These are phyloP conservation scores for Hericium alpestre DNA, from an alignment of 768 basidiomycete species.

Conservation along the genomic window DNA sequence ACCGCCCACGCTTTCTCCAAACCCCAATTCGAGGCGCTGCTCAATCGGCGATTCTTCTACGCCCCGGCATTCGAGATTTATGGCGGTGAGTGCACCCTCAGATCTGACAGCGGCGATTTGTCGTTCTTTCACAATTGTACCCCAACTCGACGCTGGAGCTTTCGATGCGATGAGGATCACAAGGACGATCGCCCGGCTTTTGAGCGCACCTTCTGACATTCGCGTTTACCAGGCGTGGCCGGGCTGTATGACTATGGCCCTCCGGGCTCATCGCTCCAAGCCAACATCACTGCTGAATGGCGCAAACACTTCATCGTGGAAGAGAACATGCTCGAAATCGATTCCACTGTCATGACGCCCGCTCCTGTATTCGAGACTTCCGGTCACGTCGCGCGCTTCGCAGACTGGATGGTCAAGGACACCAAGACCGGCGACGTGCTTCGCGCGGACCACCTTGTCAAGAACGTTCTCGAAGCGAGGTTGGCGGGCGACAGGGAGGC, in stretches of 20 bases:
- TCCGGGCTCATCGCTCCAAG: conserved; percentile 88
- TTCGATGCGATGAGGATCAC: no score
- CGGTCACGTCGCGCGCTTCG: conserved; percentile 94
- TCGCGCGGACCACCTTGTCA: conserved; percentile 93
- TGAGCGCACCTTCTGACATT: not conserved
- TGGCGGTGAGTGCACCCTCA: conserved; percentile 53
- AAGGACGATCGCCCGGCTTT: no score
- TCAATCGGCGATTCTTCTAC: conserved; percentile 92
- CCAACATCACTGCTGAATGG: conserved; percentile 96
- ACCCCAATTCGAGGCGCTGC: conserved; percentile 67
- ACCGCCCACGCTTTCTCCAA: conserved; percentile 84
- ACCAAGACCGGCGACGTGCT: conserved; percentile 90
- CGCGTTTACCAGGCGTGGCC: conserved; percentile 63
- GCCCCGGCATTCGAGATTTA: conserved; percentile 99
- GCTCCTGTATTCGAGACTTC: conserved; percentile 91
- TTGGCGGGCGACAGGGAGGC: conserved; percentile 88
- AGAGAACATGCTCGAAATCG: conserved; percentile 96
- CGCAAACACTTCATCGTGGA: conserved; percentile 96
- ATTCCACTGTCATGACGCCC: conserved; percentile 96
- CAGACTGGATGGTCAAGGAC: conserved; percentile 99
- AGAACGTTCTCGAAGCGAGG: conserved; percentile 81
- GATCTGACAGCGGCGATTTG: no score
- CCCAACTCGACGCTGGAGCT: not conserved
- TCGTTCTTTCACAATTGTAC: conserved; percentile 1
- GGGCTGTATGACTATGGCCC: conserved; percentile 98